These are phyloP conservation scores for Solanum chilense DNA, from an alignment of 257 asterid genomes.

Conservation along the genomic window DNA sequence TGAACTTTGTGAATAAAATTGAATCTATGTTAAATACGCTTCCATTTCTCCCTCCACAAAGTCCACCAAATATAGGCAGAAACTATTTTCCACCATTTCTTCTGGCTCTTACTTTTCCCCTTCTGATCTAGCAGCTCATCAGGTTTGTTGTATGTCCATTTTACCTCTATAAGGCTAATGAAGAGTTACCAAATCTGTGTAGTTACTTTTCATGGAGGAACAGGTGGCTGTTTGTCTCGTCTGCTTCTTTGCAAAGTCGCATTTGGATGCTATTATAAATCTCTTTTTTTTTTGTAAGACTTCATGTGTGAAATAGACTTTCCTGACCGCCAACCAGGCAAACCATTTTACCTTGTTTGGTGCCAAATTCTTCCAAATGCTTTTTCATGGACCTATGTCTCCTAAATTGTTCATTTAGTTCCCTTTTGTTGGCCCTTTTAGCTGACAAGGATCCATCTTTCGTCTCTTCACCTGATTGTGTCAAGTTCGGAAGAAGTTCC, in stretches of 20 bases:
- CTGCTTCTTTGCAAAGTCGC: not conserved
- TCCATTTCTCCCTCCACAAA: not conserved
- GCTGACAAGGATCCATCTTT: not conserved
- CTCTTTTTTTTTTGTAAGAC: not conserved
- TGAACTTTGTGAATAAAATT: not conserved
- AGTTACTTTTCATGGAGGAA: not conserved
- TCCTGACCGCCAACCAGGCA: not conserved
- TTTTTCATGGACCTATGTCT: not conserved
- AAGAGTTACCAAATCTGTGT: not conserved
- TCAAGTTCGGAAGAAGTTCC: not conserved
- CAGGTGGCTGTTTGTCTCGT: not conserved
- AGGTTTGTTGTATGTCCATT: not conserved
- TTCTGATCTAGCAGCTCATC: not conserved
- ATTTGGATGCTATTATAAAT: not conserved
- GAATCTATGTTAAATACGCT: not conserved
- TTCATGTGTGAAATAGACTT: not conserved
- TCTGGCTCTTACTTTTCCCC: not conserved
- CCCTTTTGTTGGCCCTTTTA: not conserved
- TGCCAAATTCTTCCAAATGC: not conserved
- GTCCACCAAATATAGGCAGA: not conserved
- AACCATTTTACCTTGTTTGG: not conserved
- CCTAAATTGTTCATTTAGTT: not conserved
- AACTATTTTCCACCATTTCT: not conserved
- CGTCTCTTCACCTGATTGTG: not conserved
- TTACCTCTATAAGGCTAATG: not conserved